Base-by-base conservation (phyloP, 345 rosid species). In the Citrus medica region DNA sequence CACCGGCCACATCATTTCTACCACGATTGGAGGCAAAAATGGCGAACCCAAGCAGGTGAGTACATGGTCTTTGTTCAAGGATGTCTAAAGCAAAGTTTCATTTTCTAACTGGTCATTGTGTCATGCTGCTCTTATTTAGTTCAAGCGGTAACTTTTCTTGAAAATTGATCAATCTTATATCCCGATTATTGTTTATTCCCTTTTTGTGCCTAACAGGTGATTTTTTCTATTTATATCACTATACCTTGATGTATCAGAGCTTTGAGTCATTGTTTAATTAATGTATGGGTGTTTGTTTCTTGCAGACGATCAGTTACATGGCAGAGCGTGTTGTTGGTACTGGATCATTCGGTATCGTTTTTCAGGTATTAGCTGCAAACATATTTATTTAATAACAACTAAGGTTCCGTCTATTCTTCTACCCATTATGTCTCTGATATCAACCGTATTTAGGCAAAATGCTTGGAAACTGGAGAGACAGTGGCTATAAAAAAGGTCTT, bases 401-500 rank as follows among this genome's bases (percentile, higher is more conserved):
- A 48, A 24, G 7, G 4, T 64, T 61, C 59, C n/a, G 53, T 17
- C 21, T n/a, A 65, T 61, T 37, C 16, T 59, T 69, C 27, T 67
- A 12, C 58, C 71, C 64, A 32, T 35, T 65, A 33, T 17, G 35
- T 69, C 64, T 67, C 79, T 55, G 28, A 67, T 77, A 37, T 42
- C 37, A 24, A 25, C 56, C 55, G 59, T 77, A 71, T 80, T 10
- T 82, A 93, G 98, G 98, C 98, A 9, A 92, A 90, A 79, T 93
- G 97, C 85, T 88, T 93, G 90, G 97, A 93, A 81, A 89, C 92
- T 56, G 94, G 96, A 70, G 98, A 92, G 86, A 85, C 90, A 0
- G 91, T 93, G 73, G 98, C 98, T 42, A 93, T 93, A 74, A 92
- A 92, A 89, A 92, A 93, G 85, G 98, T 93, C 70, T 82, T 89